Base-by-base conservation (phyloP, 495 filamentous ascomycete genomes). In the Tuber calosporum region DNA sequence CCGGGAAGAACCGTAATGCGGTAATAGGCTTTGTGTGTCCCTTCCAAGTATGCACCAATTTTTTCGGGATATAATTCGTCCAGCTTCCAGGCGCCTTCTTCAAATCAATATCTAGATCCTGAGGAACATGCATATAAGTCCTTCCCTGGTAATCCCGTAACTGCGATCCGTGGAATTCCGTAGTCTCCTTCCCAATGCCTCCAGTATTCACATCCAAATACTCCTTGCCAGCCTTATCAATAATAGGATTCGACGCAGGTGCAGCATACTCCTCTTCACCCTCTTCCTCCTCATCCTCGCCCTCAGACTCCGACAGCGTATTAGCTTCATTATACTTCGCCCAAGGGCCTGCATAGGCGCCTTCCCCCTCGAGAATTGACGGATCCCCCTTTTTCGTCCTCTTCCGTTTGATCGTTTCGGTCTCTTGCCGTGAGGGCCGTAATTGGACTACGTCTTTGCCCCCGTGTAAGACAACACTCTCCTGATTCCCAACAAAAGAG, bases 51-150 rank as follows among this genome's bases (percentile, higher is more conserved):
- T 97, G 91, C 43, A 97, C 85, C 72, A 92, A 86, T 83, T 96
- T 97, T 87, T 97, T 97, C 66, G 95, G 96, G 45, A 94, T 89
- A 80, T 89, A 99, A 83, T 96, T 97, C 80, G 92, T 94, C 81
- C 87, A 79, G 73, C 87, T 91, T 78, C 92, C 93, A 34, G 84
- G 78, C 74, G 96, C 94, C 80, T 95, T 96, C 73, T 85, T 86
- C 76, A 99, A 85, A 80, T 96, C 92, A 82, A 97, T 87, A 82
- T 94, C 94, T 80, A 98, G 84, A 83, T 97, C 95, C 82, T 93
- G 93, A n/a, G 95, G 95, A 6, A 98, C 88, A 83, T 98, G 96
- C 91, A 95, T 93, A 81, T 93, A 94, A 34, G 93, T 96, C 75
- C 95, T 85, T 42, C 95, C 95, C 79, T 92, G 89, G 83, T 98